Base-by-base conservation (phyloP, 176 grass and related monocot genomes). In the Paspalum vaginatum region DNA sequence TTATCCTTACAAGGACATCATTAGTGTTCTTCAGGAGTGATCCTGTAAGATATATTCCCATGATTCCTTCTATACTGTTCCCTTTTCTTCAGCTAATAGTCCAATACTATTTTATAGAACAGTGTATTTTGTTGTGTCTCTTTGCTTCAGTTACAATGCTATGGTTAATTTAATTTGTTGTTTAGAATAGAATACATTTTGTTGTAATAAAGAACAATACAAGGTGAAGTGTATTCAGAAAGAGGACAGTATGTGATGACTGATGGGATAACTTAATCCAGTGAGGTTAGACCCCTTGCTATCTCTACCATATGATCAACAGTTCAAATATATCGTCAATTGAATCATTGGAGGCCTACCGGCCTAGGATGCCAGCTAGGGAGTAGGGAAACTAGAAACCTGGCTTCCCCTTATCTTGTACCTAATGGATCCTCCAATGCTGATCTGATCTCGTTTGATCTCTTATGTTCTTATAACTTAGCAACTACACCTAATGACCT, bases 1-100 rank as follows among this genome's bases (percentile, higher is more conserved):
- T 97, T 86, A 63, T 94, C 42, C 94, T 97, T 89, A 97, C 94
- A 83, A 88, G 87, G 68, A 89, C 81, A 72, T 97, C 94, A 53
- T 86, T 97, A 80, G 83, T 94, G 55, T 97, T 97, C 79, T 97
- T 88, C 79, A 89, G 89, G 83, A 86, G 79, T 81, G 94, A 97
- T 66, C 94, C 91, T 11, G 94, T 97, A 94, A 94, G 88, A 83
- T 72, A 70, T 81, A 43, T 37, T 67, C 24, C 68, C 44, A 16
- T 27, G 10, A 32, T 68, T 80, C 53, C 53, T 81, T 49, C 58
- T 65, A 61, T 22, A 39, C 51, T 69, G 3, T 59, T 77, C 14
- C 51, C 52, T 61, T 61, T 58, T 84, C 48, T 81, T 67, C 42
- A 55, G 46, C 13, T 78, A 40, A 68, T 77, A 45, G 22, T 27